Evolutionary conservation across 2,329 filamentous ascomycete species (phyloP).

Genomic region (Pseudogymnoascus sp.): DNA sequence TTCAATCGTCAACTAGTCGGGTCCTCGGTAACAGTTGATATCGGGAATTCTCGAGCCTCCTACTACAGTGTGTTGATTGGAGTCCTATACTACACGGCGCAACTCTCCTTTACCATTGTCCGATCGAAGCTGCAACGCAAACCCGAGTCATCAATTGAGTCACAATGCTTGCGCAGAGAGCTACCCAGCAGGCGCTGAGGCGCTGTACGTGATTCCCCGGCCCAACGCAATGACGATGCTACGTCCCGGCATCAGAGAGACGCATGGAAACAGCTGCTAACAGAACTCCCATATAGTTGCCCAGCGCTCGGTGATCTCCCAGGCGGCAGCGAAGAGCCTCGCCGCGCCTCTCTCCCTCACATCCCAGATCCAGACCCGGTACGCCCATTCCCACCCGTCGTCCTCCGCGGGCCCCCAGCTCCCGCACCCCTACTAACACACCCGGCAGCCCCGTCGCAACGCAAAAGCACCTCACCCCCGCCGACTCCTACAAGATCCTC

Average conservation of each 20-base stretch:
- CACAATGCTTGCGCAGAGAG: slow-evolving; percentile 39
- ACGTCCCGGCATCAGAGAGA: slow-evolving; percentile 12
- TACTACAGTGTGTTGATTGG: background rate
- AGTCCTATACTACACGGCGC: slow-evolving; percentile 5
- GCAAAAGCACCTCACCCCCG: slow-evolving; percentile 34
- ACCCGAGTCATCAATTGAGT: slow-evolving; percentile 13
- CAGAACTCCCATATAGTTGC: slow-evolving; percentile 29
- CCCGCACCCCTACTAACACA: slow-evolving; percentile 12
- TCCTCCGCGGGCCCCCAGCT: background rate
- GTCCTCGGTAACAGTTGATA: slow-evolving; percentile 10
- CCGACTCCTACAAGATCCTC: slow-evolving; percentile 49
- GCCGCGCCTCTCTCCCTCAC: slow-evolving; percentile 35
- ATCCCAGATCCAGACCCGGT: slow-evolving; percentile 42
- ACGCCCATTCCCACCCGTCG: slow-evolving; percentile 17
- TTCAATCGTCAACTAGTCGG: slow-evolving; percentile 9
- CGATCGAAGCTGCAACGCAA: slow-evolving; percentile 6
- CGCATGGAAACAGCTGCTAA: slow-evolving; percentile 6
- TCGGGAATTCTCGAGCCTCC: slow-evolving; percentile 8
- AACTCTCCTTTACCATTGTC: slow-evolving; percentile 10
- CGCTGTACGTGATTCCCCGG: slow-evolving; percentile 28
- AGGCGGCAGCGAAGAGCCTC: slow-evolving; percentile 33
- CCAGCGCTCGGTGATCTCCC: slow-evolving; percentile 36
- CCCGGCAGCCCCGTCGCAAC: slow-evolving; percentile 40
- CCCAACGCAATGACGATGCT: background rate
- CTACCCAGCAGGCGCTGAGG: slow-evolving; percentile 37